A percentile compares a stretch with the other conserved stretches of the same genome.
Conservation (phyloP, 176 grass and related monocot species). For the Musa itinerans region DNA sequence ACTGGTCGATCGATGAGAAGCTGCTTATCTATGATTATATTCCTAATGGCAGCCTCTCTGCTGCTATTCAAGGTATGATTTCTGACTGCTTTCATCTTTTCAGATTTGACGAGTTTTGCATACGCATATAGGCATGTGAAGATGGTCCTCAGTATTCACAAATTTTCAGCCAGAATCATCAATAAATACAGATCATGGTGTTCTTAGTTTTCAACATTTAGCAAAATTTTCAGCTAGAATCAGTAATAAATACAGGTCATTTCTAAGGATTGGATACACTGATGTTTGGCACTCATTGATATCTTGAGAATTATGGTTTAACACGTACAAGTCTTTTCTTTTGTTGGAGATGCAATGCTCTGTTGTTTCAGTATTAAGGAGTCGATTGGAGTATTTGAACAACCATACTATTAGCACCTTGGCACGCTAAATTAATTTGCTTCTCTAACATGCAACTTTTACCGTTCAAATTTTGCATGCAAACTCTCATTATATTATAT, state of each 20-base stretch:
- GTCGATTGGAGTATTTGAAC: no score
- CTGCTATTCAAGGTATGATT: conserved; percentile 73
- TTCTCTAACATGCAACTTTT: background rate
- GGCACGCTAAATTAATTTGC: no score
- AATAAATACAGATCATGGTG: no score
- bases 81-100: background rate
- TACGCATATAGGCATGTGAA: background rate
- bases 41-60: conserved; percentile 60
- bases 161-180: no score
- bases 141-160: no score
- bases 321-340: background rate
- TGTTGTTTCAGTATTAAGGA: no score
- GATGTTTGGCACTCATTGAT: background rate
- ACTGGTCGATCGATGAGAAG: conserved; percentile 95
- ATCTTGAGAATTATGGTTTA: background rate
- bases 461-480: background rate
- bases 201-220: background rate
- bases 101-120: background rate
- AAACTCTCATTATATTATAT: background rate
- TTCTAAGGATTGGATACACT: background rate
- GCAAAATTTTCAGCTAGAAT: background rate
- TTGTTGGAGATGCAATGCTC: background rate
- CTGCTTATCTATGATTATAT: conserved; percentile 91
- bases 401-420: no score
- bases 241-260: background rate